phyloP scores from a whole-genome alignment of 2,329 filamentous ascomycete genomes.

The Xenosphaeropsis pyriputrescens region DNA sequence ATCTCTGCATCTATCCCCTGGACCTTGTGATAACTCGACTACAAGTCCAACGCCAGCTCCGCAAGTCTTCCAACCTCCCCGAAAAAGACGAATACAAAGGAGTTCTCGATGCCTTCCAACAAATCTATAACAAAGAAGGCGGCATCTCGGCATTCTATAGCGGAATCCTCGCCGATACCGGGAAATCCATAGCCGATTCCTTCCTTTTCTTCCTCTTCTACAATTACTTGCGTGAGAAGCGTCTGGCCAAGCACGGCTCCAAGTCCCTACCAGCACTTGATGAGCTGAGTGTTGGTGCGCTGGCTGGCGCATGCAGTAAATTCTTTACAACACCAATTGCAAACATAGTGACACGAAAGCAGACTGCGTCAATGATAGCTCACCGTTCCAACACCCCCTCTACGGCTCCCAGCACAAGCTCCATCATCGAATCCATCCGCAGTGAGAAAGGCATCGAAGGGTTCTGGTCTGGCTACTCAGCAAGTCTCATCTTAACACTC shows the following conservation, averaged over 20 bases:
- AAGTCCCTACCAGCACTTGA: slow-evolving; percentile 44
- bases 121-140: slow-evolving; percentile 61
- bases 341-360: slow-evolving; percentile 71
- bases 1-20: slow-evolving; percentile 66
- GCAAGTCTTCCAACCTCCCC: slow-evolving; percentile 16
- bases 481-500: slow-evolving; percentile 62
- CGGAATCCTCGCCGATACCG: slow-evolving; percentile 47
- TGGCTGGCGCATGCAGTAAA: slow-evolving; percentile 62
- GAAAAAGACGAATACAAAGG: slow-evolving; percentile 40
- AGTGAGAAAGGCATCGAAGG: slow-evolving; percentile 57
- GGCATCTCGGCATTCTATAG: slow-evolving; percentile 55
- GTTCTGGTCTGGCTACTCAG: slow-evolving; percentile 82
- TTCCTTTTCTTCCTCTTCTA: slow-evolving; percentile 84
- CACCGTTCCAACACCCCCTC: slow-evolving; percentile 18
- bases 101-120: slow-evolving; percentile 52
- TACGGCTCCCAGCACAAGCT: slow-evolving; percentile 20
- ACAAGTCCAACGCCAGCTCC: slow-evolving; percentile 57
- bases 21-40: slow-evolving; percentile 70
- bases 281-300: slow-evolving; percentile 59
- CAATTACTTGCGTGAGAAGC: slow-evolving; percentile 28
- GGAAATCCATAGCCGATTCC: slow-evolving; percentile 57
- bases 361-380: slow-evolving; percentile 45
- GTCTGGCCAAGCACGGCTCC: slow-evolving; percentile 23
- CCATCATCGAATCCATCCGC: slow-evolving; percentile 50
- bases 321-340: slow-evolving; percentile 67